Evolutionary conservation across 2,329 filamentous ascomycete species (phyloP).

Genomic region (Pestalotiopsis sp.): DNA sequence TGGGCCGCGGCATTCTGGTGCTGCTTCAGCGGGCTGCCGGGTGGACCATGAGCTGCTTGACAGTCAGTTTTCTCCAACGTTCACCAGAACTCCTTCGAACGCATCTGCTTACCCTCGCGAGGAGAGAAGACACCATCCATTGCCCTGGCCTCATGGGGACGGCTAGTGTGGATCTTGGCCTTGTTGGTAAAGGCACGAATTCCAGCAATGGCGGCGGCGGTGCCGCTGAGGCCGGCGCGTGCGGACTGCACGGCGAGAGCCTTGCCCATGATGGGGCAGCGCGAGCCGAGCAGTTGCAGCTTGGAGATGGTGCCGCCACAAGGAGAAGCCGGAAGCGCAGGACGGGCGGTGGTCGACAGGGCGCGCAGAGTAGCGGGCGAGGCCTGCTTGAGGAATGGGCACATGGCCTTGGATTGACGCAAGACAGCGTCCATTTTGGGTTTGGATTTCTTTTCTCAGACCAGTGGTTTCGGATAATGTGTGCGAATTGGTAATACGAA

Average conservation of each 20-base stretch:
- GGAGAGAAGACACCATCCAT: conserved; percentile 61
- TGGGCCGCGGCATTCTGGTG: conserved; percentile 27
- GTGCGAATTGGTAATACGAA: too few relatives aligned
- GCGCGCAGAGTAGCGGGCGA: conserved; percentile 89
- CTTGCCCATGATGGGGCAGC: conserved; percentile 99
- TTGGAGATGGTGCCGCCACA: conserved; percentile 96
- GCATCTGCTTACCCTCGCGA: conserved; percentile 45
- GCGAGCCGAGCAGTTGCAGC: conserved; percentile 88
- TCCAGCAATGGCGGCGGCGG: conserved; percentile 47
- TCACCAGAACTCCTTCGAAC: background rate
- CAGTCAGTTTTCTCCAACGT: background rate
- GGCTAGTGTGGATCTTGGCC: conserved; percentile 80
- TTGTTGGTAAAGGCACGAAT: conserved; percentile 58
- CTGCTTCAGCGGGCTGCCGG: conserved; percentile 28
- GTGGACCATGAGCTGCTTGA: conserved; percentile 36
- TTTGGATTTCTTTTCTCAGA: conserved; percentile 26
- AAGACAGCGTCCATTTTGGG: conserved; percentile 85
- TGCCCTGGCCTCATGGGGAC: conserved; percentile 74
- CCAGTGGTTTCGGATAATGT: background rate
- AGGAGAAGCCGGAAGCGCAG: conserved; percentile 59
- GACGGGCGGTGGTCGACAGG: conserved; percentile 73
- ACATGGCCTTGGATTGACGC: conserved; percentile 94
- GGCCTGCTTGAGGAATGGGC: conserved; percentile 94
- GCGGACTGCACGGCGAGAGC: conserved; percentile 85
- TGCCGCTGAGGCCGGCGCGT: conserved; percentile 45